Evolutionary conservation across 2,329 filamentous ascomycete species (phyloP).

Genomic region (Colletotrichum costaricense): DNA sequence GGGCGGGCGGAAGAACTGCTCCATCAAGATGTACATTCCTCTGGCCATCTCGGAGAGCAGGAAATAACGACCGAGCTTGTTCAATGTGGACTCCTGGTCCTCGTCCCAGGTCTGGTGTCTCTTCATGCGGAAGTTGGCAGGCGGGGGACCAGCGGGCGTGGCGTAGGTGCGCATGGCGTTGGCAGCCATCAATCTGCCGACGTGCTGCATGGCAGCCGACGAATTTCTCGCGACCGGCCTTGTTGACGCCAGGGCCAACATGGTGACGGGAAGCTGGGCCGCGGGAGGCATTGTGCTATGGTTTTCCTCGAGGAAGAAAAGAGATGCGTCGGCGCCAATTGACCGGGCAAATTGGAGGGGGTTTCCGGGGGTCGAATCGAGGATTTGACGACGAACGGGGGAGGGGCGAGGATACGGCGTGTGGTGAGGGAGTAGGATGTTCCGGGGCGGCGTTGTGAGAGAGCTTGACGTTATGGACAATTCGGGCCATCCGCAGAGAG

Average conservation of each 20-base stretch:
- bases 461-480: conserved; percentile 34
- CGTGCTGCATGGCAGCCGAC: conserved; percentile 18
- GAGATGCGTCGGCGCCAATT: conserved; percentile 30
- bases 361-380: conserved; percentile 20
- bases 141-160: conserved; percentile 82
- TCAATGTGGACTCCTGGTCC: conserved; percentile 79
- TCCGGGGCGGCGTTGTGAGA: conserved; percentile 23
- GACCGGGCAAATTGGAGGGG: conserved; percentile 22
- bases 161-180: conserved; percentile 57
- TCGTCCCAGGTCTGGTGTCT: conserved; percentile 83
- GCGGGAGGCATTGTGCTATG: conserved; percentile 32
- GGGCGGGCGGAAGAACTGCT: conserved; percentile 99
- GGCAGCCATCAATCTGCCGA: conserved; percentile 33
- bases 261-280: conserved; percentile 35
- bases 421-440: conserved; percentile 2
- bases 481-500: conserved; percentile 15
- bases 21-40: conserved; percentile 97
- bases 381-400: conserved; percentile 15
- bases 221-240: conserved; percentile 30
- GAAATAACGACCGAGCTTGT: conserved; percentile 93
- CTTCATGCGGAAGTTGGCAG: conserved; percentile 82
- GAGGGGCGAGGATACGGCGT: neutral
- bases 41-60: conserved; percentile 94
- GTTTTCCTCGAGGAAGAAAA: conserved; percentile 20
- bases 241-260: conserved; percentile 33